Base-by-base conservation (phyloP, 2,329 filamentous ascomycete species). In the Pochonia chlamydosporia region DNA sequence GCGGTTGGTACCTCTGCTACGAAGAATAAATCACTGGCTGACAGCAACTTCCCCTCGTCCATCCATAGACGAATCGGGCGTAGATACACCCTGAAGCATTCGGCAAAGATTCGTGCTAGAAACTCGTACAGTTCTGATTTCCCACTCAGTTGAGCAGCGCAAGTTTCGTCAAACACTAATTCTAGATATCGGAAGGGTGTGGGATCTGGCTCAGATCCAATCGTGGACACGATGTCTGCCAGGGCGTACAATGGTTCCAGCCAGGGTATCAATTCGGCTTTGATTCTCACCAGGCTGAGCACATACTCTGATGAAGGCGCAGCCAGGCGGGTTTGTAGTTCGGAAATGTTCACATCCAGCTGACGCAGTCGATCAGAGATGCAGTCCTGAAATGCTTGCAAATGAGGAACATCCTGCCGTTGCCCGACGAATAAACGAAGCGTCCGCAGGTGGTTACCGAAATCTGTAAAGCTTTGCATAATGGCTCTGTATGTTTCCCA, bases 51-150 rank as follows among this genome's bases (percentile, higher is more conserved):
- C 1, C 92, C 92, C 31, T 81, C 76, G 56, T 89, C 82, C 82
- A 96, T 92, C 92, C 92, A 97, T 14, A 75, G 70, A 30, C 84
- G 78, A 39, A 96, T 85, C 0, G 90, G 88, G 33, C 82, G 82
- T 31, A 95, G 74, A 62, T 96, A 97, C 2, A 89, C 82, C 48
- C 83, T 79, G 49, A 96, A 85, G 59, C 89, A 95, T 40, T 85
- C 78, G 47, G 93, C 83, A 60, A 96, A 93, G 3, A 93, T 73
- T 0, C 70, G 69, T 2, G 81, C 81, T 5, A 93, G 70, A 33
- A 79, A 82, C 33, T 70, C 64, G 59, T 88, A 93, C 1, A 78
- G 70, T 0, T 63, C 62, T 2, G 74, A 69, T 47, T 88, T 79
- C 1, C 85, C 85, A 14, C 80, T 76, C 39, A 88, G 73, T 59